Base-by-base conservation (phyloP, 192 early-diverging fungal species). In the Entophlyctis luteolus region DNA sequence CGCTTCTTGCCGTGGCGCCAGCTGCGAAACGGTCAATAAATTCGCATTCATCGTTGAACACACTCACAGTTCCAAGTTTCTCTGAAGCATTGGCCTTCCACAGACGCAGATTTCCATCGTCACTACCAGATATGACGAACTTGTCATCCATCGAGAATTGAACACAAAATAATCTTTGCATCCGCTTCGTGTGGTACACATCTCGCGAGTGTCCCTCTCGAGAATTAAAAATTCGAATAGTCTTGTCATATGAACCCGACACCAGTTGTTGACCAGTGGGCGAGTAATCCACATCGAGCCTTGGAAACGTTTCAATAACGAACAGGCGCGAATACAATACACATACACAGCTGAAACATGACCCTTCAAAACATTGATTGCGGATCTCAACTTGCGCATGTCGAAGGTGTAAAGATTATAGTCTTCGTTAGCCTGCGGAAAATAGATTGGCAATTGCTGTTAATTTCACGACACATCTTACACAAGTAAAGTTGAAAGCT, bases 401-500 rank as follows among this genome's bases (percentile, higher is more conserved):
- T 99, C 97, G 72, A 95, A 99, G 4, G 85, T 89, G 75, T 99
- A 99, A 58, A 88, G 81, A 68, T 98, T 98, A 73, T 98, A 94
- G 81, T 99, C 95, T 80, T 99, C 97, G 81, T 91, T 99, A 27
- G 92, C 96, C 69, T 82, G 65, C 5, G 42, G 23, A 37, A 56
- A 50, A 73, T 36, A 23, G 65, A 12, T 36, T 20, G 25, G 58
- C 14, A 22, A 50, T 49, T 33, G 2, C 18, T 74, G 1, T 91
- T n/a, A n/a, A n/a, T n/a, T 32, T 86, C 88, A 56, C 72, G 56
- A 22, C 58, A 67, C 55, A 4, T 74, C 69, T 37, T 72, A 82
- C 83, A 2, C 82, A 82, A 32, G 94, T 86, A 80, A 99, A 98
- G 68, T 88, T 93, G 75, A 91, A 95, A 3, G 97, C 93, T 72